These are phyloP conservation scores for Wolfiporia cocos DNA, from an alignment of 1,284 basidiomycete genomes.

Conservation along the genomic window DNA sequence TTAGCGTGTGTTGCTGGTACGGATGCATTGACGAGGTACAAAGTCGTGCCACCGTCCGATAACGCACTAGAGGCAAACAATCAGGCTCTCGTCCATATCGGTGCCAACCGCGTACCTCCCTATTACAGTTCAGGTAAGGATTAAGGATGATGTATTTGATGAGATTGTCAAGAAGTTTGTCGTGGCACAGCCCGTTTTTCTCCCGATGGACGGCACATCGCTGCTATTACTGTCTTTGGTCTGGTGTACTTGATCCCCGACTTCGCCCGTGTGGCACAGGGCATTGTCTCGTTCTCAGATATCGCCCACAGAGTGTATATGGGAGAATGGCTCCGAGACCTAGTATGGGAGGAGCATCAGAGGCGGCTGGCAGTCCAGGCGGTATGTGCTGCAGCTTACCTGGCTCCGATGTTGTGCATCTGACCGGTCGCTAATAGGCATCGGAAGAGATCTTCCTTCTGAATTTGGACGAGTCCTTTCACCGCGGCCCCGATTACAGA, in stretches of 20 bases:
- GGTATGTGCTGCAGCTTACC: slow-evolving; percentile 1
- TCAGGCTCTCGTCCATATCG: slow-evolving; percentile 2
- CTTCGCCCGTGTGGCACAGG: slow-evolving; percentile 13
- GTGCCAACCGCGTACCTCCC: slow-evolving; percentile 1
- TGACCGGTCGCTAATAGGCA: slow-evolving; percentile 6
- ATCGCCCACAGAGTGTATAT: slow-evolving; percentile 10
- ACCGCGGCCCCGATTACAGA: neutral
- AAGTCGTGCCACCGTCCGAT: slow-evolving; percentile 2
- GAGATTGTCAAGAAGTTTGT: too few species aligned
- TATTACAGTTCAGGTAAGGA: slow-evolving; percentile 6
- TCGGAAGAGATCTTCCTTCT: slow-evolving; percentile 12
- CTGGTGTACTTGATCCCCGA: slow-evolving; percentile 18
- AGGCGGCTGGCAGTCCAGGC: slow-evolving; percentile 12
- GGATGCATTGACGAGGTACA: slow-evolving; percentile 4
- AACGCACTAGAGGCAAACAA: neutral
- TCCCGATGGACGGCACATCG: slow-evolving; percentile 18
- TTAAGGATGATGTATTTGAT: too few species aligned
- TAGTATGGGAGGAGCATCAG: slow-evolving; percentile 11
- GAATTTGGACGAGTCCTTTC: slow-evolving; percentile 7
- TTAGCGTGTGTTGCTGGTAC: slow-evolving; percentile 2
- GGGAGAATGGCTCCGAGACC: slow-evolving; percentile 10
- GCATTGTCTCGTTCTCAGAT: slow-evolving; percentile 8
- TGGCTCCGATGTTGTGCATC: neutral
- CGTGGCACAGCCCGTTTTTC: slow-evolving; percentile 17
- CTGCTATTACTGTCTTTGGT: slow-evolving; percentile 16